A percentile compares a stretch with the other conserved stretches of the same genome.
Evolutionary conservation across 2,329 filamentous ascomycete species (phyloP).

Genomic region (Setomelanomma holmii): DNA sequence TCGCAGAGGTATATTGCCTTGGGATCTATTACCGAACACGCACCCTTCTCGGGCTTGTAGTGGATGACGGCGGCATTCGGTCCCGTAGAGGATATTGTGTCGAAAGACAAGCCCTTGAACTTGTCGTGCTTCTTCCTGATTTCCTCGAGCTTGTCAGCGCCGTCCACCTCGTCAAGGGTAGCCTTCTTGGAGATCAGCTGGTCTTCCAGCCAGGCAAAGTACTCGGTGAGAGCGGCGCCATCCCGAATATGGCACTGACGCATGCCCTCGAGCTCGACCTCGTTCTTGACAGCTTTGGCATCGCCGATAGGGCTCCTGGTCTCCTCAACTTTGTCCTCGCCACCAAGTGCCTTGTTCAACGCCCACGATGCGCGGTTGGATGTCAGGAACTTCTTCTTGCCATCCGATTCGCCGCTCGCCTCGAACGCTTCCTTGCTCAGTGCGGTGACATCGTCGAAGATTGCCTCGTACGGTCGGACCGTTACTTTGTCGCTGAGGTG

Average conservation of each 20-base stretch:
- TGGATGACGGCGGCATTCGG: constrained; percentile 94
- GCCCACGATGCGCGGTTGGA: constrained; percentile 95
- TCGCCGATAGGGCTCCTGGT: constrained; percentile 85
- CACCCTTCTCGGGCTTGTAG: constrained; percentile 84
- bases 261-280: constrained; percentile 90
- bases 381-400: constrained; percentile 73
- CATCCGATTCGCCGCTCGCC: constrained; percentile 42
- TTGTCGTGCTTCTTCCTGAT: constrained; percentile 73
- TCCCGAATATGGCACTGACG: constrained; percentile 91
- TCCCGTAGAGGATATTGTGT: constrained; percentile 94
- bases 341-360: constrained; percentile 82
- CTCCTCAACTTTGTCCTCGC: constrained; percentile 84
- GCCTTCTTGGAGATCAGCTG: constrained; percentile 77
- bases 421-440: constrained; percentile 59
- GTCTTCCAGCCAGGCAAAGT: constrained; percentile 96
- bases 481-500: constrained; percentile 75
- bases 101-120: constrained; percentile 90
- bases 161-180: constrained; percentile 84
- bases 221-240: constrained; percentile 87
- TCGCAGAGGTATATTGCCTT: constrained; percentile 91
- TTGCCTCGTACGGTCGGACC: constrained; percentile 80
- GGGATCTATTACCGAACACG: constrained; percentile 83
- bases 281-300: constrained; percentile 93
- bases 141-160: constrained; percentile 87
- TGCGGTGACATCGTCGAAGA: constrained; percentile 78